Evolutionary conservation across 768 basidiomycete genomes (phyloP).

Genomic region (Mycena latifolia): DNA sequence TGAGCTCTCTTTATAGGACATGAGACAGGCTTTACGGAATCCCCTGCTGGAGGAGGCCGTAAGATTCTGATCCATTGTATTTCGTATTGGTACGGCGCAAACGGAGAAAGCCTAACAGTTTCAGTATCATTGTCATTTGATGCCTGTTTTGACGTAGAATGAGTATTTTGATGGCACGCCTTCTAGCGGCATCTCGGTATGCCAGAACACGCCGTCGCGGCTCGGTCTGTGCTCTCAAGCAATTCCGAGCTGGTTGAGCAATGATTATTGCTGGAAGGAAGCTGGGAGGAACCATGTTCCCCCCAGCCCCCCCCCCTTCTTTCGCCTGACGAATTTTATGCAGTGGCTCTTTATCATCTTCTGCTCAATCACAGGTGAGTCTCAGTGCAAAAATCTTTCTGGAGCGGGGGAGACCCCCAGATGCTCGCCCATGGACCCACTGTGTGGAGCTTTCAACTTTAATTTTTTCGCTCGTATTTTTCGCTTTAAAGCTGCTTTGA

Average conservation of each 20-base stretch:
- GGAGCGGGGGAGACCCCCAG: slow-evolving; percentile 10
- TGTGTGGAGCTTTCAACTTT: too few relatives aligned
- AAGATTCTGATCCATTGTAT: slow-evolving; percentile 13
- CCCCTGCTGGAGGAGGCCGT: slow-evolving; percentile 9
- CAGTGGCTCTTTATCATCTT: slow-evolving; percentile 10
- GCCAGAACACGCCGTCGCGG: slow-evolving; percentile 10
- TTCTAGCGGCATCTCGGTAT: slow-evolving; percentile 20
- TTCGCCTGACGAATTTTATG: slow-evolving; percentile 12
- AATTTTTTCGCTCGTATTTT: too few relatives aligned
- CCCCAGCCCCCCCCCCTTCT: slow-evolving; percentile 6
- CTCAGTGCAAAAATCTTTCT: slow-evolving; percentile 10
- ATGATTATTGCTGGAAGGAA: slow-evolving; percentile 9
- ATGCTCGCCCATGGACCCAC: slow-evolving; percentile 9
- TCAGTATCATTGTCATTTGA: slow-evolving; percentile 19
- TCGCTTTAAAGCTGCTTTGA: too few relatives aligned
- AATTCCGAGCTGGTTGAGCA: slow-evolving; percentile 14
- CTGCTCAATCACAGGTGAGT: slow-evolving; percentile 11
- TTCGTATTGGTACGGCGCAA: slow-evolving; percentile 10
- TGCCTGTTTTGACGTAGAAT: slow-evolving; percentile 21
- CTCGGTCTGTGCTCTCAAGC: slow-evolving; percentile 16
- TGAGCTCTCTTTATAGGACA: slow-evolving; percentile 23
- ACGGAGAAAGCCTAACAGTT: slow-evolving; percentile 12
- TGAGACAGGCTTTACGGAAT: slow-evolving; percentile 12
- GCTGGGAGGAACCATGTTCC: slow-evolving; percentile 15
- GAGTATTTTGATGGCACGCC: slow-evolving; percentile 17